Evolutionary conservation across 2,329 filamentous ascomycete genomes (phyloP), one percentile per base, ranked within the genome.

Genomic region (Paecilomyces formosus): DNA sequence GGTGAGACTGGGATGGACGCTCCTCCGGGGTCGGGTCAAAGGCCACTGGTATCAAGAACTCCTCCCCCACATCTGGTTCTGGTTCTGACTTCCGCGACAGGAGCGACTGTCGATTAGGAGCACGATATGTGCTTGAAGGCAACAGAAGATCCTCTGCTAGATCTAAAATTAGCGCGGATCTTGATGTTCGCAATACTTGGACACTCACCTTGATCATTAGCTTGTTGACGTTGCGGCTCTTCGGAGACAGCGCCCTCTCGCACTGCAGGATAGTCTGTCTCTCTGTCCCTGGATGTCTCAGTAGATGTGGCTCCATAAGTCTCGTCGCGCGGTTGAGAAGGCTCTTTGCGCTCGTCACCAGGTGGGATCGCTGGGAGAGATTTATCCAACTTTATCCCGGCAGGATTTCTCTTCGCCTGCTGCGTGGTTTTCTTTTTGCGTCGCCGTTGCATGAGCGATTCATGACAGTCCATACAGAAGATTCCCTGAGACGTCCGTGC

Each of bases 391-490:
- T 90, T 86, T 78, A 87, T 85, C 21, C 63, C 64, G 11, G 68
- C 61, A 3, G 87, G 83, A 11, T 62, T 65, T 55, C 67, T 73
- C 61, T 70, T 66, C 30, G 67, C 61, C 64, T 72, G 60, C 66
- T 68, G 28, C 50, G 83, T 81, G 56, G 86, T 71, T 88, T 86
- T 69, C 90, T 84, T 68, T 78, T 97, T 97, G 69, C 91, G 85
- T 63, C 93, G 84, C 63, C 93, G 83, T 55, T 93, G 91, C 92
- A 97, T 97, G 56, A 99, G 78, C 28, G 91, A 94, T 76, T 99
- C 94, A 71, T 99, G 94, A 73, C 94, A 99, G 70, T 88, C 92
- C 94, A 99, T 99, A 78, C 94, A 99, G 72, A 99, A 97, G 67
- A 99, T 99, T 61, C 94, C 94, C 75, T 97, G 94, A 7, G 93